Conservation (phyloP, 306 rosid species). For the Albizia julibrissin region DNA sequence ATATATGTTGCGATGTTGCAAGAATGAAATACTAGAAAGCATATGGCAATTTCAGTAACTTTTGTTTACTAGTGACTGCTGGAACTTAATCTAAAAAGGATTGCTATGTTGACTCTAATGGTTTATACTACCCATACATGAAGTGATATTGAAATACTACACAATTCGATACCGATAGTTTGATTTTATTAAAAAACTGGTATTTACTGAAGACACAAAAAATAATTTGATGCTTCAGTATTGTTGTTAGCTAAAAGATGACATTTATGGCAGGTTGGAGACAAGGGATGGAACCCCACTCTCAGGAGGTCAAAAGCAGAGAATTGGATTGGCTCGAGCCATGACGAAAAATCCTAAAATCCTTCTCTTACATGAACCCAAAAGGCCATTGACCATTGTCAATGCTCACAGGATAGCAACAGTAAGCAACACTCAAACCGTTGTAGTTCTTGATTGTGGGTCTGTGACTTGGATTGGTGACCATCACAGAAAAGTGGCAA, state of each 20-base stretch:
- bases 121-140: neutral
- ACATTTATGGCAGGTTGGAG: constrained; percentile 67
- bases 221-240: neutral
- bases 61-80: neutral
- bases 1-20: neutral
- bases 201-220: neutral
- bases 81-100: neutral
- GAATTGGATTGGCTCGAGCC: too few species aligned
- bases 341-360: too few species aligned
- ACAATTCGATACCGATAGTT: neutral
- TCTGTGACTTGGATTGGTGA: constrained; percentile 69
- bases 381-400: constrained; percentile 75
- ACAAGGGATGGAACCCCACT: constrained; percentile 81
- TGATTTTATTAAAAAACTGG: neutral
- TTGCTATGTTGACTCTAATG: neutral
- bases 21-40: neutral
- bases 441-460: constrained; percentile 80
- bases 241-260: constrained; percentile 3
- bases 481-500: constrained; percentile 63
- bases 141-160: neutral
- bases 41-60: neutral
- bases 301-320: constrained; percentile 92
- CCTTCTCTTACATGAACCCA: too few species aligned
- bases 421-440: constrained; percentile 62
- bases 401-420: constrained; percentile 92